phyloP scores from a whole-genome alignment of 2,329 filamentous ascomycete species.

The Trichoderma semiorbis region DNA sequence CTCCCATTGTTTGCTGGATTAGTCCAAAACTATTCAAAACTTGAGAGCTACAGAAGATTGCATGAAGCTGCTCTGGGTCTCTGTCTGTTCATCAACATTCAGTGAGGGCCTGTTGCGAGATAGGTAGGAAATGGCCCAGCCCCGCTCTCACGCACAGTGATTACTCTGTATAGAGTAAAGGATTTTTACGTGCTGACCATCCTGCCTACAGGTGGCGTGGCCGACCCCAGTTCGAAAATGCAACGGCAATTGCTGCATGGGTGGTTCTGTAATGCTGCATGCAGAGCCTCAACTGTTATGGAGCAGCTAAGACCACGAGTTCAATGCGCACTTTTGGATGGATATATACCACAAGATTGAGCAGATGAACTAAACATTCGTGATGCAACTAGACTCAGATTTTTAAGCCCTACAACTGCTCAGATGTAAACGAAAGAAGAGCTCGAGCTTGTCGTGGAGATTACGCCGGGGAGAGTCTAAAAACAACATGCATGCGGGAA shows the following conservation, averaged over 20 bases:
- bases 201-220: not conserved
- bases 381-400: not conserved
- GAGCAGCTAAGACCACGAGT: not conserved
- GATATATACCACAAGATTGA: not conserved
- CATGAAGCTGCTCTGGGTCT: not conserved
- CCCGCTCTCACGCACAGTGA: not conserved
- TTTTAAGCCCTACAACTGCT: not conserved
- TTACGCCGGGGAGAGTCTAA: not conserved
- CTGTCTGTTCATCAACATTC: not conserved
- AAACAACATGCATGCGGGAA: not conserved
- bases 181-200: not conserved
- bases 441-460: not conserved
- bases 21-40: not conserved
- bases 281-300: not conserved
- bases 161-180: not conserved
- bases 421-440: not conserved
- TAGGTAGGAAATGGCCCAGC: not conserved
- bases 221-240: not conserved
- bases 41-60: not conserved
- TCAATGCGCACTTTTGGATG: not conserved
- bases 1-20: not conserved
- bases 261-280: not conserved
- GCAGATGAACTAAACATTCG: not conserved
- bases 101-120: not conserved
- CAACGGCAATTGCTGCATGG: not conserved